Evolutionary conservation across 169 alveolate species (phyloP).

Genomic region (Perkinsus chesapeaki): DNA sequence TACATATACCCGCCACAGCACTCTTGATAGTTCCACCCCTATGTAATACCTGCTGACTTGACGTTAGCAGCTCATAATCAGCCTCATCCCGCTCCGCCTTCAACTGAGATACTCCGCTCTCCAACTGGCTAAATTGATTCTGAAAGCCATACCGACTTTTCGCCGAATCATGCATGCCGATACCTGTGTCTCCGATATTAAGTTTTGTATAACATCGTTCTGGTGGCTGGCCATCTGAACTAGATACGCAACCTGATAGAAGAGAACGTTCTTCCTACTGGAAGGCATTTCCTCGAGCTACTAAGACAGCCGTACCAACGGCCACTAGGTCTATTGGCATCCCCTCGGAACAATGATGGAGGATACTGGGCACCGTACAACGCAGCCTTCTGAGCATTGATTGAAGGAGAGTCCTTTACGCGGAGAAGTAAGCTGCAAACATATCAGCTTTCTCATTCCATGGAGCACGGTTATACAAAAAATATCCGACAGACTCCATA

Average conservation of each 20-base stretch:
- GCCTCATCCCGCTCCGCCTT: conserved; percentile 1
- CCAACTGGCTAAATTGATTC: not conserved
- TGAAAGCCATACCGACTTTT: not conserved
- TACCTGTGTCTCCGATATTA: not conserved
- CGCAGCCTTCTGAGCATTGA: no score
- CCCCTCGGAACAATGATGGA: no score
- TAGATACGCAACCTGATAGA: not conserved
- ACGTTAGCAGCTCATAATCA: not conserved
- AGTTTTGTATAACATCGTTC: not conserved
- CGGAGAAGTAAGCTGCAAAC: no score
- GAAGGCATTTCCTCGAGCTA: not conserved
- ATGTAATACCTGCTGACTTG: not conserved
- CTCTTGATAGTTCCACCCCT: not conserved
- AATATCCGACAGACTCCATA: no score
- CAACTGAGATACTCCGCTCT: not conserved
- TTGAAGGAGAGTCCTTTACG: no score
- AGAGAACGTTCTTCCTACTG: not conserved
- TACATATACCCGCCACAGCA: not conserved
- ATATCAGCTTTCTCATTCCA: no score
- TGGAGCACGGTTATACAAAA: no score
- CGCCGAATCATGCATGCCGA: not conserved
- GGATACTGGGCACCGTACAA: no score
- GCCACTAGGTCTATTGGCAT: no score
- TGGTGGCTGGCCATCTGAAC: not conserved
- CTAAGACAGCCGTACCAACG: not conserved